Evolutionary conservation across 768 basidiomycete genomes (phyloP), one percentile per base, ranked within the genome.

Genomic region (Boletus rufocinnamomeus): DNA sequence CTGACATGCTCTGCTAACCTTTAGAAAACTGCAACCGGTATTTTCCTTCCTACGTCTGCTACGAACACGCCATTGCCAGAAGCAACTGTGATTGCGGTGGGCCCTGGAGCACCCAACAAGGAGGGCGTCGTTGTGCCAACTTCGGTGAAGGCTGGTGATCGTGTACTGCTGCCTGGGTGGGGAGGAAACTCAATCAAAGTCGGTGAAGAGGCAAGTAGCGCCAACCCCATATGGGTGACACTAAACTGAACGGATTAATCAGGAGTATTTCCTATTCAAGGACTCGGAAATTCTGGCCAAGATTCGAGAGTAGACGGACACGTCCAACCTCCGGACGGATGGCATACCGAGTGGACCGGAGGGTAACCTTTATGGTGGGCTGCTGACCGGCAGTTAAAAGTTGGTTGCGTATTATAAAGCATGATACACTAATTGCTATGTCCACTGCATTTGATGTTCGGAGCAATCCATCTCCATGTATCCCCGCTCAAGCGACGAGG

Each of bases 211-310:
- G 96, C 94, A 68, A 59, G 89, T 82, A 5, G 25, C 38, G 19
- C 23, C 21, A 11, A 32, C 44, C 19, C 44, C 6, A 9, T 17
- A 5, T 34, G 8, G 9, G 50, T 37, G 4, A 17, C 2, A 16
- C 41, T 38, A 14, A 46, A 35, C 57, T 68, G 47, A 68, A 45
- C 14, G 60, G 41, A 53, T 38, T 35, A 32, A 21, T 66, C 25
- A 98, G 95, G 96, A 99, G 72, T 99, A 90, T 77, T 89, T 83
- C 80, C 77, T 99, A 58, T 98, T 95, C 87, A 91, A 88, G 77
- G 96, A 98, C 76, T 74, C 84, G 27, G 95, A 98, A 70, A 97
- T 99, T 72, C 83, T 98, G 53, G 96, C 96, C 58, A 97, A 95
- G 81, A 94, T 98, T 69, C 83, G 89, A 74, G 95, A 97, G 80